These are phyloP conservation scores for Tilletia indica DNA, from an alignment of 1,284 basidiomycete species.

Conservation along the genomic window DNA sequence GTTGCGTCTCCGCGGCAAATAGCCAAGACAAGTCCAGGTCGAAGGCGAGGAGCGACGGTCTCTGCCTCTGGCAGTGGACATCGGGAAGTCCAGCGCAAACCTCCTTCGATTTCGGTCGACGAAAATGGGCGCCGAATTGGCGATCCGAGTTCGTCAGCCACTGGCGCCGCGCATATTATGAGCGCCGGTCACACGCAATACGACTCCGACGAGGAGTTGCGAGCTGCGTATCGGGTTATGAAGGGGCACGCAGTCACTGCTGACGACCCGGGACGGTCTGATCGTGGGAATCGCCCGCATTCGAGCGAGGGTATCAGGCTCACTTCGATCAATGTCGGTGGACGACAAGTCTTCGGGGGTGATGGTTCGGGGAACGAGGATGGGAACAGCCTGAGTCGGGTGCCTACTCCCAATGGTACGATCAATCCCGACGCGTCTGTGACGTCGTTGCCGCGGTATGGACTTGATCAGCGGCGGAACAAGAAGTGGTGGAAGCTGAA, in stretches of 20 bases:
- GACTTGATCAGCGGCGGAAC: not conserved
- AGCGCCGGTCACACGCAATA: not conserved
- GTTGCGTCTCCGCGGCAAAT: not conserved
- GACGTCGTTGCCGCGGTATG: not conserved
- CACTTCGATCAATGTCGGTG: not conserved
- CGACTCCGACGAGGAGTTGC: constrained; percentile 4
- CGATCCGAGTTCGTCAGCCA: not conserved
- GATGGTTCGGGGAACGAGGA: not conserved
- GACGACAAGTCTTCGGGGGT: not conserved
- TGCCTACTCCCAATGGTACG: not conserved
- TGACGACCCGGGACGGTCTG: not conserved
- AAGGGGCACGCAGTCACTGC: not conserved
- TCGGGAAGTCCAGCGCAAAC: not conserved
- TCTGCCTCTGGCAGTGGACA: not conserved
- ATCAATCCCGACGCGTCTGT: not conserved
- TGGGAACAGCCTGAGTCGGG: too few species aligned
- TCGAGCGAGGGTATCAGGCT: not conserved
- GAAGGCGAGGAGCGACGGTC: constrained; percentile 4
- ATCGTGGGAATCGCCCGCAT: not conserved
- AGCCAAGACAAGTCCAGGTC: not conserved
- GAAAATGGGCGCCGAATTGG: not conserved
- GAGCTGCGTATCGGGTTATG: not conserved
- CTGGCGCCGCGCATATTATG: not conserved
- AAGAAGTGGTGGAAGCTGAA: not conserved
- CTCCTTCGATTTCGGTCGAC: not conserved